Conservation (phyloP, 164 flowering plant species). For the Brasenia schreberi region DNA sequence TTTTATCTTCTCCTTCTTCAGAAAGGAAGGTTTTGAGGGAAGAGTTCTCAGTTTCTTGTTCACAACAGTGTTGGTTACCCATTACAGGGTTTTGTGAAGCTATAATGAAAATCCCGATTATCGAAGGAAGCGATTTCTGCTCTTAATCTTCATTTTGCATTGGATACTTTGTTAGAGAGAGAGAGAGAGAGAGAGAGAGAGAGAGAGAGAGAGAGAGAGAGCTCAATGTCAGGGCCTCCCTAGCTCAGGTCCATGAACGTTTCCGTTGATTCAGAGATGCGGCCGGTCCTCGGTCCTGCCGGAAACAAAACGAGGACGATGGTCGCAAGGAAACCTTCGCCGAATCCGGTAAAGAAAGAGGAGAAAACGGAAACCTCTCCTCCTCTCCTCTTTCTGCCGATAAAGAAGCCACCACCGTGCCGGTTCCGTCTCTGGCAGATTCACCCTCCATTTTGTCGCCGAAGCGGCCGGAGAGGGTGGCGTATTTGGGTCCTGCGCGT, state of each 20-base stretch:
- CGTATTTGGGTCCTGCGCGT: neutral
- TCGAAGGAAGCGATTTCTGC: no score
- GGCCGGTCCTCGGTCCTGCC: conserved; percentile 44
- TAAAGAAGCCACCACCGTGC: neutral
- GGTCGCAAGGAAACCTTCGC: conserved; percentile 24
- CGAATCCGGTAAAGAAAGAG: conserved; percentile 32
- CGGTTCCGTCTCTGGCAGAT: neutral
- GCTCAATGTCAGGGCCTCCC: conserved; percentile 47
- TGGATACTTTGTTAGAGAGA: no score
- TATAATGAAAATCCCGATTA: no score
- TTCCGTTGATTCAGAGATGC: conserved; percentile 35
- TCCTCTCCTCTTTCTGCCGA: neutral
- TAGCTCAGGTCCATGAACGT: conserved; percentile 54
- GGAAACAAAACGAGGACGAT: conserved; percentile 40
- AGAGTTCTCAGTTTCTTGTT: conserved; percentile 3
- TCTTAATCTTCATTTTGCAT: no score
- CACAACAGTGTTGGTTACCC: neutral
- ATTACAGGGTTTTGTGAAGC: no score
- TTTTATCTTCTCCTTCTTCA: conserved; percentile 8
- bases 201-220: no score
- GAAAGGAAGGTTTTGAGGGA: no score
- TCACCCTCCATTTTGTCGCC: neutral
- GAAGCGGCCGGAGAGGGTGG: neutral
- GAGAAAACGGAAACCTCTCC: conserved; percentile 8
- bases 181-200: no score